phyloP scores from a whole-genome alignment of 2,329 filamentous ascomycete genomes.

The Sporothrix humicola region DNA sequence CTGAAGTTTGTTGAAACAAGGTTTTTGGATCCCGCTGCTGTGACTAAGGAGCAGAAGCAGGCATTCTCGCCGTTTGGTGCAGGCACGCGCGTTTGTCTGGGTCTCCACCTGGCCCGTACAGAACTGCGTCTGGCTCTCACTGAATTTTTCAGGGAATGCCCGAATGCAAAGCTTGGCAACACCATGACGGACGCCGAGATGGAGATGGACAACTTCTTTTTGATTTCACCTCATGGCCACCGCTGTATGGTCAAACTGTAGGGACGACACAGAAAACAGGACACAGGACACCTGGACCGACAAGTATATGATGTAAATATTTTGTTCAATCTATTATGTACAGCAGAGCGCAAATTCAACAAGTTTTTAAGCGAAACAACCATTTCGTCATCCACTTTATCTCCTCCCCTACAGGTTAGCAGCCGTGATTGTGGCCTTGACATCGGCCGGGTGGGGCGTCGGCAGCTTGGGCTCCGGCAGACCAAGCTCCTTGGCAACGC shows the following conservation, averaged over 20 bases:
- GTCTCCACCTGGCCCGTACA: background rate
- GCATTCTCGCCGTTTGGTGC: background rate
- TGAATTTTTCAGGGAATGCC: background rate
- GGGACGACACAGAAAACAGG: too few species aligned
- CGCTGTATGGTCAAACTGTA: background rate
- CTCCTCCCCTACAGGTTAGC: background rate
- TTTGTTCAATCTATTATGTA: background rate
- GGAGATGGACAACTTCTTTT: background rate
- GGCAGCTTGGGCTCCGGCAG: conserved; percentile 17
- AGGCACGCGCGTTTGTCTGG: background rate
- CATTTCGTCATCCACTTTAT: background rate
- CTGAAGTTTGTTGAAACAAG: background rate
- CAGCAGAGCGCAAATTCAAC: too few species aligned
- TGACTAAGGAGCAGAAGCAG: background rate
- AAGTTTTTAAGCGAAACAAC: too few species aligned
- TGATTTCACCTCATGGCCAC: background rate
- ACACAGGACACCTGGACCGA: background rate
- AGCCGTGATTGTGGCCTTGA: background rate
- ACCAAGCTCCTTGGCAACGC: background rate
- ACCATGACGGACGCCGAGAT: background rate
- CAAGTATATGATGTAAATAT: background rate
- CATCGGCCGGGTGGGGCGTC: background rate
- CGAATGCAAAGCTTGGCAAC: background rate
- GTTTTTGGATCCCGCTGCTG: background rate
- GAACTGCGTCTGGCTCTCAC: background rate